Evolutionary conservation across 495 filamentous ascomycete species (phyloP).

Genomic region (Tuber brumale): DNA sequence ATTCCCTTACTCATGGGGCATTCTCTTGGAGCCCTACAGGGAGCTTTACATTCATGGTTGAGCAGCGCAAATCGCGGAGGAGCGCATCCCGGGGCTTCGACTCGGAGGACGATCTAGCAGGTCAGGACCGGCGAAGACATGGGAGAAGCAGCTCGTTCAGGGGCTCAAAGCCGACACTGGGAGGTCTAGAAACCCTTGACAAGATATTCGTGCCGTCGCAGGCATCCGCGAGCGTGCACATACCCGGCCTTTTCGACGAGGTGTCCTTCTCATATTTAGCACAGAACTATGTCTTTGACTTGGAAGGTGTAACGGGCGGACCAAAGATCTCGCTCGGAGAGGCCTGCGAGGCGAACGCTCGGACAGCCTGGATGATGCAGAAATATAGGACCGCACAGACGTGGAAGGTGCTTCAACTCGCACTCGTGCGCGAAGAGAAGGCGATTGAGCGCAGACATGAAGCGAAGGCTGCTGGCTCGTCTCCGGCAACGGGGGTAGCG

Average conservation of each 20-base stretch:
- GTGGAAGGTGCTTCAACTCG: slow-evolving; percentile 34
- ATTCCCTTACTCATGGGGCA: slow-evolving; percentile 57
- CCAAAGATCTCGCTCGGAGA: slow-evolving; percentile 24
- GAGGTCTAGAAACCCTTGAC: slow-evolving; percentile 27
- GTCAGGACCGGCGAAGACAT: slow-evolving; percentile 28
- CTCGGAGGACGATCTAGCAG: slow-evolving; percentile 32
- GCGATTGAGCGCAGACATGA: slow-evolving; percentile 15
- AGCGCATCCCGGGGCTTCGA: slow-evolving; percentile 28
- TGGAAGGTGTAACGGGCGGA: slow-evolving; percentile 22
- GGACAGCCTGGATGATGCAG: slow-evolving; percentile 29
- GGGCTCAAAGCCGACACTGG: slow-evolving; percentile 19
- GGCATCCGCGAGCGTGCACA: slow-evolving; percentile 29
- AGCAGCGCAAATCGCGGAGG: slow-evolving; percentile 26
- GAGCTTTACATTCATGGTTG: slow-evolving; percentile 37
- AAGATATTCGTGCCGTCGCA: slow-evolving; percentile 34
- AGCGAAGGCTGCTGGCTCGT: slow-evolving; percentile 3
- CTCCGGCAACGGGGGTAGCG: slow-evolving; percentile 5
- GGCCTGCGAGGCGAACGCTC: slow-evolving; percentile 36
- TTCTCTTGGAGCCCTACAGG: slow-evolving; percentile 48
- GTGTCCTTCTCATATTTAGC: slow-evolving; percentile 34
- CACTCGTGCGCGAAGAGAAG: slow-evolving; percentile 31
- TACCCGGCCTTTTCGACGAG: slow-evolving; percentile 34
- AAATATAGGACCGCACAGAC: slow-evolving; percentile 37
- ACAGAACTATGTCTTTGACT: slow-evolving; percentile 24
- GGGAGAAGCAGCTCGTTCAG: slow-evolving; percentile 37